Evolutionary conservation across 257 asterid species (phyloP).

Genomic region (Perilla frutescens): DNA sequence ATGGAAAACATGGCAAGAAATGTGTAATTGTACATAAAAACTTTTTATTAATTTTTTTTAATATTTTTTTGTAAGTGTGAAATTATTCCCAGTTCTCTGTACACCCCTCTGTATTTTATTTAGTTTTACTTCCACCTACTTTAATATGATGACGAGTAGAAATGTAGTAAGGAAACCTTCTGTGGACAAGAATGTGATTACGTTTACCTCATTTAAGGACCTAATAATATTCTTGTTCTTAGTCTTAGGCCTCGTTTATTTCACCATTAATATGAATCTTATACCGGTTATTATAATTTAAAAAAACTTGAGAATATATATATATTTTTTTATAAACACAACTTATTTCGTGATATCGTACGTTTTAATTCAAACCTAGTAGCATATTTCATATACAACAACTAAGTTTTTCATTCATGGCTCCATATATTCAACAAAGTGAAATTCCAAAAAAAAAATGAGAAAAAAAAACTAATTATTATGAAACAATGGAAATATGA

Average conservation of each 20-base stretch:
- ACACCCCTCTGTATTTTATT: not conserved
- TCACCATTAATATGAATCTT: not conserved
- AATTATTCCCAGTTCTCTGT: conserved; percentile 2
- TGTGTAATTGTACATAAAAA: not conserved
- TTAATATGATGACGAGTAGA: conserved; percentile 8
- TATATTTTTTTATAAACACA: not conserved
- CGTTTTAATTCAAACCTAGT: not conserved
- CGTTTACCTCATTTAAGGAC: conserved; percentile 36
- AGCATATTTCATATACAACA: no score
- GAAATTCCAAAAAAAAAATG: no score
- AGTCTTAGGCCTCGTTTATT: conserved; percentile 12
- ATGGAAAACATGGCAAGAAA: conserved; percentile 26
- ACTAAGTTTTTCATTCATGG: no score
- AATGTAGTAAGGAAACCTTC: not conserved
- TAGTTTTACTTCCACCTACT: not conserved
- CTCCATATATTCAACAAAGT: no score
- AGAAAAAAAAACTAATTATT: no score
- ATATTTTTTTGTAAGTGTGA: not conserved
- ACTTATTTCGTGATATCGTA: not conserved
- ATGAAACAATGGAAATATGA: no score
- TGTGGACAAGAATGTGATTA: conserved; percentile 33
- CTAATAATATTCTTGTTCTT: conserved; percentile 5
- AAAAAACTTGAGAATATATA: no score
- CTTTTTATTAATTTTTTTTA: not conserved
- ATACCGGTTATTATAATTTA: not conserved